A percentile compares a stretch with the other conserved stretches of the same genome.
Conservation (phyloP, 805 yeast genomes). For the Yamadazyma sp. region DNA sequence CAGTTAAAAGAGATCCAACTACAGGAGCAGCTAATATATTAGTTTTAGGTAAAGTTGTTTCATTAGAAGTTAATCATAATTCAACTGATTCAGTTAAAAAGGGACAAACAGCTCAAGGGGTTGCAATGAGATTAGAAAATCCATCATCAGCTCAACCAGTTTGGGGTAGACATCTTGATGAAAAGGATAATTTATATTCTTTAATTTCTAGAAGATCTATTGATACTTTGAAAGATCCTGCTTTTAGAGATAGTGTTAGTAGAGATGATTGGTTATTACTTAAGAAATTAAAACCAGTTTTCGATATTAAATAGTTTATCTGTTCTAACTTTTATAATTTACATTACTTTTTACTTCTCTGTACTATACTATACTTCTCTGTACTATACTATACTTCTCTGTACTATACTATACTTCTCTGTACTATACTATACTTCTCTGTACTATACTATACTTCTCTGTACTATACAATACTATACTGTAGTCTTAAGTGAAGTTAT, state of each 20-base stretch:
- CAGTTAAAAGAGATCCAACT: slow-evolving; percentile 83
- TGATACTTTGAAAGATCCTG: slow-evolving; percentile 97
- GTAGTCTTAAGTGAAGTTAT: no score
- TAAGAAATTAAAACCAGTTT: slow-evolving; percentile 81
- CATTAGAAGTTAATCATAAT: slow-evolving; percentile 96
- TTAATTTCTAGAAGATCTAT: slow-evolving; percentile 84
- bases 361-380: no score
- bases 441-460: no score
- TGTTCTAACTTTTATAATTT: not conserved
- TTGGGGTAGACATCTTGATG: slow-evolving; percentile 99
- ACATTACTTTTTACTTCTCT: no score
- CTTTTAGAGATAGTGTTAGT: slow-evolving; percentile 90
- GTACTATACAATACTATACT: no score
- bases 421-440: no score
- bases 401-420: no score
- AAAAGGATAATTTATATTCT: slow-evolving; percentile 86
- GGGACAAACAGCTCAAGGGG: slow-evolving; percentile 97
- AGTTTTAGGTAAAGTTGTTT: slow-evolving; percentile 81
- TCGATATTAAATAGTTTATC: slow-evolving; percentile 64
- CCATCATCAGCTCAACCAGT: slow-evolving; percentile 91
- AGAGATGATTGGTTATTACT: slow-evolving; percentile 95
- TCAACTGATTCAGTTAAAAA: slow-evolving; percentile 75
- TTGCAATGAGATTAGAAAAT: slow-evolving; percentile 94
- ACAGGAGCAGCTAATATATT: slow-evolving; percentile 71
- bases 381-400: no score